Conservation (phyloP, 768 basidiomycete species). For the Russula sp. region DNA sequence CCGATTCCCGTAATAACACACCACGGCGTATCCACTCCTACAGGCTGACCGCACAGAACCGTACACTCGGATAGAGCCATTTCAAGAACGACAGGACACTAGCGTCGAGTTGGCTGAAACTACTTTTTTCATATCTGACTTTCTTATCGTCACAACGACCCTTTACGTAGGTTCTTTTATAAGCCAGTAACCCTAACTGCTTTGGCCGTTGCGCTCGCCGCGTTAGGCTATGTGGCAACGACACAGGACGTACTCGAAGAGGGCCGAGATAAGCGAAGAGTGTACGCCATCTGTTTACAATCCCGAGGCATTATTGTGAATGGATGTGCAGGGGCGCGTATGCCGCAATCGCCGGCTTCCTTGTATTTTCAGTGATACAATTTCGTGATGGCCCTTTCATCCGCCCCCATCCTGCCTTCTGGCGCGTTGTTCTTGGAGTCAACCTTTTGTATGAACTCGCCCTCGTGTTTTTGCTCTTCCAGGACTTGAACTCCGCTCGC, state of each 20-base stretch:
- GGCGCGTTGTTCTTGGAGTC: constrained; percentile 70
- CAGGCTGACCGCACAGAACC: constrained; percentile 80
- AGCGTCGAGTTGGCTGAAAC: constrained; percentile 60
- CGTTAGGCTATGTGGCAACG: constrained; percentile 75
- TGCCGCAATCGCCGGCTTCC: constrained; percentile 65
- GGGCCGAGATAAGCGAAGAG: constrained; percentile 70
- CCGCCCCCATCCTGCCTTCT: constrained; percentile 82
- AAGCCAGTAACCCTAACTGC: constrained; percentile 76
- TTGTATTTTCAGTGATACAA: constrained; percentile 79
- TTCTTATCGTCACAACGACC: constrained; percentile 8
- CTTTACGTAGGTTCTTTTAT: constrained; percentile 66
- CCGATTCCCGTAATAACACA: constrained; percentile 7
- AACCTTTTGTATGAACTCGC: constrained; percentile 80
- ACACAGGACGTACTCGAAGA: constrained; percentile 80
- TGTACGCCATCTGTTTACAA: constrained; percentile 42
- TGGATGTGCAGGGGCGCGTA: constrained; percentile 54
- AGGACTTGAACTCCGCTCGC: constrained; percentile 71
- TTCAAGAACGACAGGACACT: constrained; percentile 77
- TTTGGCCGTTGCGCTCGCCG: constrained; percentile 54
- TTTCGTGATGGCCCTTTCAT: constrained; percentile 88
- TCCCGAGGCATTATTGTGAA: not conserved
- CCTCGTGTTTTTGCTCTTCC: constrained; percentile 79
- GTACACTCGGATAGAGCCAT: constrained; percentile 76
- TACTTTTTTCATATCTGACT: not conserved
- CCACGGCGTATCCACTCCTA: constrained; percentile 7